Evolutionary conservation across 768 basidiomycete genomes (phyloP).

Genomic region (Imleria badia): DNA sequence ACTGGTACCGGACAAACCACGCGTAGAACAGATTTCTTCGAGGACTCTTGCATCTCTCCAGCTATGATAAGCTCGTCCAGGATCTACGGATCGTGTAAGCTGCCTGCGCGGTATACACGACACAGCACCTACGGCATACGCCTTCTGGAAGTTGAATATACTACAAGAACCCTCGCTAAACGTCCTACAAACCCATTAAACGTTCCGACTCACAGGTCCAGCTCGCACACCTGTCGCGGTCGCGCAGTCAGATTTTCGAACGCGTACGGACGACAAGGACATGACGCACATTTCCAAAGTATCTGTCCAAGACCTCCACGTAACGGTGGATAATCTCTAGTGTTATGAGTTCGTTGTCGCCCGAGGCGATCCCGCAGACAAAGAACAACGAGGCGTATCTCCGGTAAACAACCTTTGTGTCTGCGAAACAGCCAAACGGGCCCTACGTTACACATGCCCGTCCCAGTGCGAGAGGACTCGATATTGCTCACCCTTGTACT

Average conservation of each 20-base stretch:
- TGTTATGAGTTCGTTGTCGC: conserved; percentile 89
- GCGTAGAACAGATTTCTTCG: conserved; percentile 67
- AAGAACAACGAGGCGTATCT: conserved; percentile 97
- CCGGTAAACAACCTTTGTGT: conserved; percentile 88
- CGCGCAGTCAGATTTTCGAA: background rate
- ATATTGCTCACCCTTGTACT: conserved; percentile 79
- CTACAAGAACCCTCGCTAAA: conserved; percentile 39
- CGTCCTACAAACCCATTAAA: background rate
- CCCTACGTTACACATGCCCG: background rate
- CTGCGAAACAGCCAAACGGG: conserved; percentile 33
- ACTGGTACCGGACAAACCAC: conserved; percentile 39
- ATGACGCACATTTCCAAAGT: conserved; percentile 46
- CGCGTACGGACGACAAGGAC: background rate
- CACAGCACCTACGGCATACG: conserved; percentile 64
- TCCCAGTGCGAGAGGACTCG: background rate
- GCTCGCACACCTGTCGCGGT: conserved; percentile 72
- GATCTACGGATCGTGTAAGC: conserved; percentile 45
- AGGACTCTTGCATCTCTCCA: conserved; percentile 93
- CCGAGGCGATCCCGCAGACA: conserved; percentile 77
- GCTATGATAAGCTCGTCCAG: conserved; percentile 92
- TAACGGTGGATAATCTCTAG: conserved; percentile 94
- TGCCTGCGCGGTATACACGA: background rate
- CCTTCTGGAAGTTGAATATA: conserved; percentile 98
- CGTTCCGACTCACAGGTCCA: conserved; percentile 70
- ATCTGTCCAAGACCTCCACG: conserved; percentile 80